Evolutionary conservation across 2,329 filamentous ascomycete species (phyloP).

Genomic region (Phialemonium atrogriseum): DNA sequence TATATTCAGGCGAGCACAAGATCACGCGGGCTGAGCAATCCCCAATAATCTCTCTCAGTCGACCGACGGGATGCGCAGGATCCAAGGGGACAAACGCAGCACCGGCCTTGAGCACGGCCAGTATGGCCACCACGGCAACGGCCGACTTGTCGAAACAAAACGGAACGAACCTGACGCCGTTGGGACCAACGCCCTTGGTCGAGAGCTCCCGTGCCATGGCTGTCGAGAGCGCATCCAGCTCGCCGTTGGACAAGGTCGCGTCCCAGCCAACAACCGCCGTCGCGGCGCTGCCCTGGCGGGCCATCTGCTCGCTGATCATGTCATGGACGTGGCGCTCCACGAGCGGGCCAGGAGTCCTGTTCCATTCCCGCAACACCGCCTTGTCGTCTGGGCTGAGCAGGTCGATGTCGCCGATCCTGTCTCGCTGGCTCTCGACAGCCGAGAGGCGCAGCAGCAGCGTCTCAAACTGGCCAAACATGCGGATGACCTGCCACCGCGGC

Average conservation of each 20-base stretch:
- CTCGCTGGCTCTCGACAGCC: slow-evolving; percentile 1
- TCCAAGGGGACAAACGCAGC: slow-evolving; percentile 1
- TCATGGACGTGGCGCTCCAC: slow-evolving; percentile 12
- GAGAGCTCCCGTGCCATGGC: slow-evolving; percentile 1
- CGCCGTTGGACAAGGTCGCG: slow-evolving; percentile 2
- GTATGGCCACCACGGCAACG: slow-evolving; percentile 6
- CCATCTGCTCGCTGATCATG: slow-evolving; percentile 11
- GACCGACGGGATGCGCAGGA: slow-evolving; percentile 9
- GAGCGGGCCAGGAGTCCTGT: slow-evolving; percentile 8
- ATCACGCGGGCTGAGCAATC: slow-evolving; percentile 11
- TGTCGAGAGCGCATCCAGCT: slow-evolving; percentile 4
- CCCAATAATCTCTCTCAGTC: slow-evolving; percentile 11
- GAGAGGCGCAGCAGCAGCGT: slow-evolving; percentile 7
- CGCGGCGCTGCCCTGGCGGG: slow-evolving; percentile 1
- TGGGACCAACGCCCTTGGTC: not conserved
- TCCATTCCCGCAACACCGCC: slow-evolving; percentile 10
- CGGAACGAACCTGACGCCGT: slow-evolving; percentile 2
- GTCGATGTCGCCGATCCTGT: slow-evolving; percentile 8
- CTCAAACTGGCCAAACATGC: slow-evolving; percentile 13
- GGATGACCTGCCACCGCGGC: slow-evolving; percentile 10
- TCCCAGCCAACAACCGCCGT: slow-evolving; percentile 7
- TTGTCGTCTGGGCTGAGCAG: slow-evolving; percentile 11
- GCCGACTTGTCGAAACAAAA: slow-evolving; percentile 8
- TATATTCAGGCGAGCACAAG: slow-evolving; percentile 12
- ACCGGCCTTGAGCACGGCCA: slow-evolving; percentile 5